A percentile compares a stretch with the other conserved stretches of the same genome.
Evolutionary conservation across 176 grass and related monocot species (phyloP).

Genomic region (Eremochloa ophiuroides): DNA sequence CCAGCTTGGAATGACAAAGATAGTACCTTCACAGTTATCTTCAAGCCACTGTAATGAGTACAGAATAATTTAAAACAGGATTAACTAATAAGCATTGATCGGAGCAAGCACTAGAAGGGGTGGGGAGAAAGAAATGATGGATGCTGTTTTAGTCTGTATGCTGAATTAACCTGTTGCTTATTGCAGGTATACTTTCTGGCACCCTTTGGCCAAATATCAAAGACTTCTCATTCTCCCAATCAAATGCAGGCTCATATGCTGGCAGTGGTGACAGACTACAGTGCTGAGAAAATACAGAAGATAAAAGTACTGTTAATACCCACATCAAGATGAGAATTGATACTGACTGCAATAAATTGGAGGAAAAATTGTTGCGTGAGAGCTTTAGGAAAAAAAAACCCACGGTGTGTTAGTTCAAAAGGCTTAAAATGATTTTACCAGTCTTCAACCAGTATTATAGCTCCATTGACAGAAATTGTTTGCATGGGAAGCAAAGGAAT

Average conservation of each 20-base stretch:
- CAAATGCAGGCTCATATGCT: conserved; percentile 95
- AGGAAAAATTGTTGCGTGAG: neutral
- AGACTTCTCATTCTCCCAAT: conserved; percentile 99
- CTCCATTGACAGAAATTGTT: neutral
- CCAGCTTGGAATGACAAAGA: conserved; percentile 97
- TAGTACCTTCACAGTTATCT: conserved; percentile 93
- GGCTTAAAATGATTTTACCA: conserved; percentile 20
- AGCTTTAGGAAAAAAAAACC: neutral
- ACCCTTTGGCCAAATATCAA: conserved; percentile 92
- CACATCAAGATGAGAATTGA: conserved; percentile 19
- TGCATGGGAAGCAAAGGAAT: conserved; percentile 1
- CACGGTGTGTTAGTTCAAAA: neutral
- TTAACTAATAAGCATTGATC: conserved; percentile 7
- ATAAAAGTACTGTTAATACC: conserved; percentile 12
- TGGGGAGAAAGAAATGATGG: neutral
- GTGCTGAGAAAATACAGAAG: conserved; percentile 62
- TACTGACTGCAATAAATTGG: neutral
- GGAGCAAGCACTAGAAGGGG: neutral
- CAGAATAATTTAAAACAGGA: conserved; percentile 35
- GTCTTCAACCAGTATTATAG: neutral
- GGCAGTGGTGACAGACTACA: conserved; percentile 80
- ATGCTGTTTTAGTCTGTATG: conserved; percentile 11
- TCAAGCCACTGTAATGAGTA: conserved; percentile 67
- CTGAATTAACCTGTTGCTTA: conserved; percentile 71
- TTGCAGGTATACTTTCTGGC: conserved; percentile 71